These are phyloP conservation scores for Liquidambar formosana DNA, from an alignment of 164 flowering plant species.

Conservation along the genomic window DNA sequence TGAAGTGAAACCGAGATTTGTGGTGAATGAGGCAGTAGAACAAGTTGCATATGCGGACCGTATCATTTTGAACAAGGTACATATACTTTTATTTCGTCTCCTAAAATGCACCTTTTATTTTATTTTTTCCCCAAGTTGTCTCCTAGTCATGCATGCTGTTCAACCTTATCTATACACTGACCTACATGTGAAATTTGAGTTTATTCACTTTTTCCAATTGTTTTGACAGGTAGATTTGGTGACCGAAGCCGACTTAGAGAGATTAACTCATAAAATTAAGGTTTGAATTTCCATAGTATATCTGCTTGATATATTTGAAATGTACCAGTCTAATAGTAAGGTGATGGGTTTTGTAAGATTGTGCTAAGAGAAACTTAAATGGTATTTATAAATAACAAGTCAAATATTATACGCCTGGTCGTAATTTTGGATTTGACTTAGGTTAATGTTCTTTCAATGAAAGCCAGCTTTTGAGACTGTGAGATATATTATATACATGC, in stretches of 20 bases:
- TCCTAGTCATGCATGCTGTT: not conserved
- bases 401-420: no score
- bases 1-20: constrained; percentile 97
- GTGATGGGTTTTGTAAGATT: no score
- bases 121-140: no score
- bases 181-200: not conserved
- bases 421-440: no score
- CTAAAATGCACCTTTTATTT: not conserved
- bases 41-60: constrained; percentile 99
- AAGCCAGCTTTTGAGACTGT: no score
- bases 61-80: constrained; percentile 89
- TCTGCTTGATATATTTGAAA: not conserved
- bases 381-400: no score
- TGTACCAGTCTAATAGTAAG: no score
- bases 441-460: no score
- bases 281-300: constrained; percentile 29
- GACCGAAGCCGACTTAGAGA: constrained; percentile 58
- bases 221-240: constrained; percentile 83
- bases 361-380: no score
- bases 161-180: not conserved
- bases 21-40: constrained; percentile 95
- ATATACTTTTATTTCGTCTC: not conserved
- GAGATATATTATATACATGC: no score
- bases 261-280: constrained; percentile 63
- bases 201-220: not conserved